Base-by-base conservation (phyloP, 1,139 yeast genomes). In the Debaryomyces fabryi region DNA sequence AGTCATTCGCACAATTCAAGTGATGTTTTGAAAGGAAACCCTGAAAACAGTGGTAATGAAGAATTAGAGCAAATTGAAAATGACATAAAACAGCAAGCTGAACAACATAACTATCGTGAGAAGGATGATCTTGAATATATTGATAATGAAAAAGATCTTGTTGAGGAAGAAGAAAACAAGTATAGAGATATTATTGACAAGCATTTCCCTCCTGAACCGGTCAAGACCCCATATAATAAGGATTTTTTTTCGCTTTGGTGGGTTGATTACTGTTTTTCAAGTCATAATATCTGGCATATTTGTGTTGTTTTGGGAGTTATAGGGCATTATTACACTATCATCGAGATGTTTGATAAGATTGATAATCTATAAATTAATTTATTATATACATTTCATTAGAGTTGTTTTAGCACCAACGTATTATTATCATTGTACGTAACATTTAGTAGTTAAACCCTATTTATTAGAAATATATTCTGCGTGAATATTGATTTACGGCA, bases 211-310 rank as follows among this genome's bases (percentile, higher is more conserved):
- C 70, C 70, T 39, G 50, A 65, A 13, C 90, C 89, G 3, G 63
- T 61, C 0, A 53, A 58, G 21, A 76, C 85, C 1, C 74, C 76
- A 6, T 70, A 74, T 54, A 65, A 67, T 38, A 63, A 66, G 32
- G 82, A 70, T 55, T 84, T 84, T 66, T 70, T 74, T 58, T 86
- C 88, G 27, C 76, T 84, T 60, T 93, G 86, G 95, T 91, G 96
- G 93, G 86, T 85, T 8, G 95, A 87, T 59, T 87, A 86, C 64
- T 67, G 78, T 25, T 75, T 85, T 51, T 79, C 83, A 33, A 89
- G 97, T 44, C 99, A 93, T 67, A 91, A 90, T 60, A 72, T 93
- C 32, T 93, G 99, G 99, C 99, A 93, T 68, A 66, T 90, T 15
- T 89, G 88, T 63, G 99, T 93, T 38, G 81, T 93, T 34, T 78